Percentiles rank a stretch among this genome's conserved stretches.
Evolutionary conservation across 164 flowering plant genomes (phyloP).

Genomic region (Dillenia suffruticosa): DNA sequence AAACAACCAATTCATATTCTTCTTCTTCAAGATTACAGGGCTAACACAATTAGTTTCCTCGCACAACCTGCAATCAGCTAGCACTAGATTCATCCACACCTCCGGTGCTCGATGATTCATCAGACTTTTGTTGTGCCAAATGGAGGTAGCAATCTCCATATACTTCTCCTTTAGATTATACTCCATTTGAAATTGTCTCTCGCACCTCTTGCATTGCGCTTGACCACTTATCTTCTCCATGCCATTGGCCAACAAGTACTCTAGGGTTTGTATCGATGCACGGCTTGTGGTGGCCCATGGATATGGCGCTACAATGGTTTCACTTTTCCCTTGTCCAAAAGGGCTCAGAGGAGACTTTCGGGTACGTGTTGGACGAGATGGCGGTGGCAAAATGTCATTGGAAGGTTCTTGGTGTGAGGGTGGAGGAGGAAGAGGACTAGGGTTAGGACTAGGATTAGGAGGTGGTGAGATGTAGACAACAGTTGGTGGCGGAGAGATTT

Average conservation of each 20-base stretch:
- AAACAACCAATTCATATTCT: constrained; percentile 46
- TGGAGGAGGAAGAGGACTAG: too few species aligned
- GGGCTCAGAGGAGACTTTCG: not conserved
- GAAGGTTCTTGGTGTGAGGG: too few species aligned
- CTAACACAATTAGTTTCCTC: constrained; percentile 29
- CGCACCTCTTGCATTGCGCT: constrained; percentile 67
- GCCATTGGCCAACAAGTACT: constrained; percentile 12
- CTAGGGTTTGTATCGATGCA: constrained; percentile 25
- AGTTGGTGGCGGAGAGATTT: too few species aligned
- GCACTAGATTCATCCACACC: constrained; percentile 40
- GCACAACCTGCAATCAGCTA: constrained; percentile 41
- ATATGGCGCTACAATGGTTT: constrained; percentile 23
- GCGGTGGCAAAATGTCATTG: too few species aligned
- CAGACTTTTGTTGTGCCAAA: constrained; percentile 9
- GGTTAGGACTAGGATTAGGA: too few species aligned
- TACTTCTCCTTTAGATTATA: constrained; percentile 36
- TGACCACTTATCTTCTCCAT: constrained; percentile 40
- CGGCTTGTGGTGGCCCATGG: constrained; percentile 51
- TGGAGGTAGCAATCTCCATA: constrained; percentile 17
- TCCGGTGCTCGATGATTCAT: constrained; percentile 58
- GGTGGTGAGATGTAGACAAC: too few species aligned
- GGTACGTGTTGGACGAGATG: too few species aligned
- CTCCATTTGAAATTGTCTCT: constrained; percentile 21
- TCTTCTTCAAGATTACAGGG: constrained; percentile 38
- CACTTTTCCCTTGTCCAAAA: constrained; percentile 11